Conservation (phyloP, 768 basidiomycete genomes). For the Phylloporus sp. region DNA sequence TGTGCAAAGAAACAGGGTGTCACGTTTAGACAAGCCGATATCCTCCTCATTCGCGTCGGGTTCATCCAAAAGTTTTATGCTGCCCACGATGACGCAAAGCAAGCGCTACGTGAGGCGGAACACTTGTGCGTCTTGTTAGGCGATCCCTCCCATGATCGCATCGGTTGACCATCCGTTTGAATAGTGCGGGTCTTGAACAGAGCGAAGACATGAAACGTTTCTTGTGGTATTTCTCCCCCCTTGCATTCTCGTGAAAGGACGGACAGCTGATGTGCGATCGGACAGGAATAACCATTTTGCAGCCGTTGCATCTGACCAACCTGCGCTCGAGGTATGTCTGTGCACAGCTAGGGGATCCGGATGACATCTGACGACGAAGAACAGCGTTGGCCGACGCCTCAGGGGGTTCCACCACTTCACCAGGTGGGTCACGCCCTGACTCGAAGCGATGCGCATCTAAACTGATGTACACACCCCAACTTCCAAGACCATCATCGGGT, state of each 20-base stretch:
- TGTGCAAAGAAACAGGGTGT: slow-evolving; percentile 59
- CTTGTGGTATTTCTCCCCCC: slow-evolving; percentile 49
- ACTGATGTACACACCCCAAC: slow-evolving; percentile 1
- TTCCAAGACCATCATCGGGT: slow-evolving; percentile 56
- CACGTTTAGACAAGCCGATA: slow-evolving; percentile 54
- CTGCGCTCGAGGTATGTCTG: slow-evolving; percentile 52
- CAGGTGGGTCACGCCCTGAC: slow-evolving; percentile 37
- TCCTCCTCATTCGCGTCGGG: slow-evolving; percentile 57
- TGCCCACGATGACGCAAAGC: slow-evolving; percentile 41
- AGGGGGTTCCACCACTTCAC: slow-evolving; percentile 47
- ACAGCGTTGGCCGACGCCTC: slow-evolving; percentile 52
- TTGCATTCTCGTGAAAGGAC: background rate
- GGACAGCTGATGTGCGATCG: background rate
- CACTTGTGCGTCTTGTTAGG: slow-evolving; percentile 44
- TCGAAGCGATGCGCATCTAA: background rate
- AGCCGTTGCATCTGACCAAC: slow-evolving; percentile 65
- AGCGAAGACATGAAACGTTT: slow-evolving; percentile 68
- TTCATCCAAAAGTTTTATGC: slow-evolving; percentile 56
- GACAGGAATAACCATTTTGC: slow-evolving; percentile 71
- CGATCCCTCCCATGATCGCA: background rate
- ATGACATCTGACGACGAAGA: background rate
- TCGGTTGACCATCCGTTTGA: too few species aligned
- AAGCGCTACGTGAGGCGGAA: slow-evolving; percentile 40
- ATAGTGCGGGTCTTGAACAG: slow-evolving; percentile 65
- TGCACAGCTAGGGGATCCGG: background rate